Base-by-base conservation (phyloP, 495 filamentous ascomycete species). In the Neurospora africana region DNA sequence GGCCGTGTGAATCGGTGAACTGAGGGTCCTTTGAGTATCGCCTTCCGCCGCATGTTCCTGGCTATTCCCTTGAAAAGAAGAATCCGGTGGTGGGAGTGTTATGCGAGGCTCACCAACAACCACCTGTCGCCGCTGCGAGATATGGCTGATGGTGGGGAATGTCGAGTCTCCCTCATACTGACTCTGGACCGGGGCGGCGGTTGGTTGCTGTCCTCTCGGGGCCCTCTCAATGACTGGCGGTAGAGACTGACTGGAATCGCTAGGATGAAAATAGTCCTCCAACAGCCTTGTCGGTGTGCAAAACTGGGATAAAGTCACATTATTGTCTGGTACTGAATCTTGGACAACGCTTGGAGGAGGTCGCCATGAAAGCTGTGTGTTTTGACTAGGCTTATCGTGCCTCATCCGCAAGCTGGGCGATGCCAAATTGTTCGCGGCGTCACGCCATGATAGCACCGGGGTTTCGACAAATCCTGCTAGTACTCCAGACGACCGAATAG, bases 251-350 rank as follows among this genome's bases (percentile, higher is more conserved):
- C 78, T 76, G 19, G 73, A 79, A 38, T 81, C 78, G 15, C 80
- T 72, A 0, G 68, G 43, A 47, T 80, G 79, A 1, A 83, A 76
- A 35, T 78, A 86, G 67, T 83, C 77, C 43, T 84, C 82, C 68
- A 86, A 53, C 4, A 84, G 72, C 67, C 82, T 78, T 1, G 83
- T 82, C 10, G 84, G 84, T 0, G 83, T 82, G 39, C 78, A 80
- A 40, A 79, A 79, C 17, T 74, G 74, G 5, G 76, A 27, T 2
- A 81, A 71, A 0, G 74, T 72, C 4, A 73, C 47, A 68, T 77
- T 72, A 39, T 80, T 82, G 15, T 78, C 73, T 11, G 80, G 77
- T 61, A 81, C 74, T 0, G 84, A 86, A 68, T 86, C 84, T 17
- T 81, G 75, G 6, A 86, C 75, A 13, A 79, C 73, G 23, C 83